These are phyloP conservation scores for Silene vulgaris DNA, from an alignment of 179 eudicot genomes.

Conservation along the genomic window DNA sequence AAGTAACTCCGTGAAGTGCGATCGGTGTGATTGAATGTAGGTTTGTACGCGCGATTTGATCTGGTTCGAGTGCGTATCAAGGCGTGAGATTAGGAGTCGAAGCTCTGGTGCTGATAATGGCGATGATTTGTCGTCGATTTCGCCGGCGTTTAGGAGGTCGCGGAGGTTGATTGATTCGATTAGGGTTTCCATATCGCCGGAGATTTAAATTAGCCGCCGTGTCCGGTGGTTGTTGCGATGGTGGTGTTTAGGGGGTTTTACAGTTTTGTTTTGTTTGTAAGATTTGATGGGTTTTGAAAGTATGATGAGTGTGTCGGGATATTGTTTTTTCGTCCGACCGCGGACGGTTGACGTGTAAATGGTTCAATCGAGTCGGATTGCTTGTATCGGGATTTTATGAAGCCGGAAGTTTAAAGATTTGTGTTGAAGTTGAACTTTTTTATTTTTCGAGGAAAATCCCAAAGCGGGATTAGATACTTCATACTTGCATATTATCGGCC, in stretches of 20 bases:
- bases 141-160: slow-evolving; percentile 55
- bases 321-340: too few relatives aligned
- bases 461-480: too few relatives aligned
- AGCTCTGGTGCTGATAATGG: slow-evolving; percentile 92
- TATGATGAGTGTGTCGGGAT: too few relatives aligned
- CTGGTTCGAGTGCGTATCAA: slow-evolving; percentile 55
- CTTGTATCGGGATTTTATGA: too few relatives aligned
- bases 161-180: slow-evolving; percentile 56
- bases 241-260: too few relatives aligned
- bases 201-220: not conserved
- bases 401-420: too few relatives aligned
- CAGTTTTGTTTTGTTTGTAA: not conserved
- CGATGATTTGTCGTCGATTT: slow-evolving; percentile 47
- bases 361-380: too few relatives aligned
- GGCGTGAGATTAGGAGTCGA: slow-evolving; percentile 74
- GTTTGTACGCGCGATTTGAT: slow-evolving; percentile 66
- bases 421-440: too few relatives aligned
- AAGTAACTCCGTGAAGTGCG: slow-evolving; percentile 60
- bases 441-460: too few relatives aligned
- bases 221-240: not conserved
- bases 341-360: too few relatives aligned
- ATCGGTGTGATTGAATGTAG: slow-evolving; percentile 57
- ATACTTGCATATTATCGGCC: too few relatives aligned
- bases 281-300: too few relatives aligned
- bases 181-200: slow-evolving; percentile 51